Evolutionary conservation across 176 grass and related monocot genomes (phyloP), one percentile per base, ranked within the genome.

Genomic region (Triticum dicoccoides): DNA sequence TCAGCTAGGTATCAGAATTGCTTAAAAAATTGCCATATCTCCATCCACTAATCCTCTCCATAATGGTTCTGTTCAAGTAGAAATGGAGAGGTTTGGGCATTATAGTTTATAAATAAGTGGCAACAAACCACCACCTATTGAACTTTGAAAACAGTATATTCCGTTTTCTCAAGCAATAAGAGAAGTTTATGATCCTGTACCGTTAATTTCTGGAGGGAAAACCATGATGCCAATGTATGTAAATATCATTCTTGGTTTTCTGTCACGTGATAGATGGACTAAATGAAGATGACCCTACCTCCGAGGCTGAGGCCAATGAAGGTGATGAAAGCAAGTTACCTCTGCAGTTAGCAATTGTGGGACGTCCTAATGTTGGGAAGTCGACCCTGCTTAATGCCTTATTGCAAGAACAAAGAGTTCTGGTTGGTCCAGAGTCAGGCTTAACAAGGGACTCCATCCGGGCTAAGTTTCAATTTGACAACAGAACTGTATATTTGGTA

Each of bases 361-460:
- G 96, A 52, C 84, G 93, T 27, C 96, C 96, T 73, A 98, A 98
- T 93, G 96, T 98, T 63, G 96, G 96, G 44, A 98, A 98, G 82
- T 95, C 96, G 70, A 98, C 96, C 83, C 71, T 98, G 47, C 80
- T 98, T 64, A 98, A 98, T 89, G 83, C 96, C 69, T 81, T 98
- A 73, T 80, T 98, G 83, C 93, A 98, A 94, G 93, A 98, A 85
- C 76, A 95, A 81, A 95, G 96, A 87, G 96, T 98, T 91, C 62
- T 98, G 49, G 96, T 98, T 89, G 96, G 93, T 39, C 96, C 96
- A 42, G 96, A 98, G 84, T 90, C 96, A 76, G 96, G 96, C 21
- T 90, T 98, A 75, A 95, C 96, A 69, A 98, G 96, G 84, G 96
- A 98, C 73, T 98, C 96, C 10, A 95, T 98, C 85, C 87, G 93